phyloP scores from a whole-genome alignment of 805 yeast species.

The Jamesozyma hellenica region DNA sequence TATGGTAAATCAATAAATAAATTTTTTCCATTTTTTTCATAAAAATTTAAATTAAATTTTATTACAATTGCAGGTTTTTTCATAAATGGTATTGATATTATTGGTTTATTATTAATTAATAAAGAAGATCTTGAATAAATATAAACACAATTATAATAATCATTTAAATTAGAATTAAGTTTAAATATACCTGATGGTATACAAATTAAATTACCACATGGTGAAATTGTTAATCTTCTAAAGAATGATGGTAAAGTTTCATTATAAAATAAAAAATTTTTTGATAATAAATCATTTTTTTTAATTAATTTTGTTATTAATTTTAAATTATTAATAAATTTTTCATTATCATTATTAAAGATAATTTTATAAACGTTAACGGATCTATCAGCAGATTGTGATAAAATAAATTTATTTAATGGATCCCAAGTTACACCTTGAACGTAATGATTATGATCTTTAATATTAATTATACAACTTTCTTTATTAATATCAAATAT shows the following conservation, averaged over 20 bases:
- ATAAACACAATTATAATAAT: conserved; percentile 58
- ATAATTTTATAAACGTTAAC: conserved; percentile 50
- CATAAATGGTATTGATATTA: conserved; percentile 69
- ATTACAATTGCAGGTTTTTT: conserved; percentile 78
- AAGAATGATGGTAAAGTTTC: conserved; percentile 88
- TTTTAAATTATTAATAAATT: conserved; percentile 12
- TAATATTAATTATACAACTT: conserved; percentile 6
- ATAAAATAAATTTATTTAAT: conserved; percentile 57
- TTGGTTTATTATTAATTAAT: conserved; percentile 44
- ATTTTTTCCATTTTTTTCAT: conserved; percentile 21
- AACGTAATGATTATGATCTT: conserved; percentile 76
- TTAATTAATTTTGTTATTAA: conserved; percentile 37
- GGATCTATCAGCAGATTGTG: conserved; percentile 84
- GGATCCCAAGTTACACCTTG: conserved; percentile 99
- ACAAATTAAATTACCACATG: conserved; percentile 75
- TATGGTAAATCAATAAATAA: conserved; percentile 52
- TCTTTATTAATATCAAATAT: conserved; percentile 34
- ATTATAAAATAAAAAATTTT: conserved; percentile 54
- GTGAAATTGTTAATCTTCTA: conserved; percentile 75
- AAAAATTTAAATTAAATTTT: conserved; percentile 62
- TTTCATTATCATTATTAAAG: conserved; percentile 7
- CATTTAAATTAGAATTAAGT: conserved; percentile 14
- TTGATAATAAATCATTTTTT: conserved; percentile 3
- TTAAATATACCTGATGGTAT: conserved; percentile 68
- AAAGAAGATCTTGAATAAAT: conserved; percentile 67